Evolutionary conservation across 768 basidiomycete species (phyloP), one percentile per base, ranked within the genome.

Genomic region (Mycena kentingensis): DNA sequence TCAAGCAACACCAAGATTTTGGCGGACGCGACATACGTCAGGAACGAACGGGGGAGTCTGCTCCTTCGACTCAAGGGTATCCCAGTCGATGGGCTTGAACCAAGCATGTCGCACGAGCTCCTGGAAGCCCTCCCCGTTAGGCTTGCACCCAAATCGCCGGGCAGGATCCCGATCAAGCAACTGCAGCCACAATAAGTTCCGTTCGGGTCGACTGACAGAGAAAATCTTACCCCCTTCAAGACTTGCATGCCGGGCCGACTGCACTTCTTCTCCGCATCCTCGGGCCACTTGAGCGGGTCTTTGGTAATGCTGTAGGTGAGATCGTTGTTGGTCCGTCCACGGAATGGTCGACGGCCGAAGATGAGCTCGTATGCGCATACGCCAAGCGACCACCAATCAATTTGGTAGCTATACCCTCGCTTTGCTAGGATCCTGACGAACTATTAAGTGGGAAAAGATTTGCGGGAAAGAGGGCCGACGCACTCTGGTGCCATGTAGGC

Each of bases 371-470:
- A 96, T 42, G 89, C 86, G 69, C 93, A 90, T 49, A 98, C 90
- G 16, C 94, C 94, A 0, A 98, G 81, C 18, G 93, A 95, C 94
- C 94, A 98, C 90, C 93, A 97, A 68, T 98, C 94, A 60, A 97
- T 92, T 28, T 87, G 85, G 63, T 86, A 93, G 3, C 92, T 93
- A 70, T 99, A 99, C 15, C 96, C 96, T 55, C 90, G 85, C 70
- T 97, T 97, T 38, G 84, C 77, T 35, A 99, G 76, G 39, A 99
- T 96, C 67, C 77, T 81, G 60, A 15, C 43, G 27, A 42, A 49
- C 19, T 10, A 7, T 4, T 53, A 26, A 58, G 51, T 18, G 58
- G 38, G 22, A 53, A 54, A 25, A 44, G 26, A 39, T 18, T 37
- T 32, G 38, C 27, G 3, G 34, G 46, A 38, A 49, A 35, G 45